Conservation (phyloP, 352 stramenopile species). For the Phytophthora foliorum region DNA sequence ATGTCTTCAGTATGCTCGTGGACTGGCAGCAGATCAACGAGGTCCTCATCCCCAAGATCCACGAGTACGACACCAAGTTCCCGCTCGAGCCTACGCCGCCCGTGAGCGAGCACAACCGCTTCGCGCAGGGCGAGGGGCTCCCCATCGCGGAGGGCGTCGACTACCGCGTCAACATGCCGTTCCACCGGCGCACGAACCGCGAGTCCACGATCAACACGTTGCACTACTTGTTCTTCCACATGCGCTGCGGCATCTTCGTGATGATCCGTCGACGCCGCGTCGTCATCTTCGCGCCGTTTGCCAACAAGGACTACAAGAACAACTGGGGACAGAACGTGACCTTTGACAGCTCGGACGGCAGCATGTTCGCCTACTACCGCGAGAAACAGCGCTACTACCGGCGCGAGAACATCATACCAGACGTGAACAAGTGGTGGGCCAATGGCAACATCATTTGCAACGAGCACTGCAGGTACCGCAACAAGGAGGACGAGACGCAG, state of each 20-base stretch:
- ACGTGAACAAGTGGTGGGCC: slow-evolving; percentile 97
- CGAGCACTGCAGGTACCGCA: slow-evolving; percentile 91
- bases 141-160: slow-evolving; percentile 69
- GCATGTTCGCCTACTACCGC: slow-evolving; percentile 93
- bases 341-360: slow-evolving; percentile 91
- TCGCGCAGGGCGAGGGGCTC: slow-evolving; percentile 61
- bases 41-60: slow-evolving; percentile 83
- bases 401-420: slow-evolving; percentile 82
- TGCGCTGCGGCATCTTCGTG: slow-evolving; percentile 98
- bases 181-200: slow-evolving; percentile 91
- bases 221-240: slow-evolving; percentile 98
- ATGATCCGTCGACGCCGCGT: slow-evolving; percentile 97
- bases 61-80: slow-evolving; percentile 78
- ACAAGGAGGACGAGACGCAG: slow-evolving; percentile 93
- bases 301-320: slow-evolving; percentile 98
- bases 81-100: slow-evolving; percentile 47
- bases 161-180: slow-evolving; percentile 93
- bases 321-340: slow-evolving; percentile 95
- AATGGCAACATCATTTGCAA: slow-evolving; percentile 99
- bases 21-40: slow-evolving; percentile 88
- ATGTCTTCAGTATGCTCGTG: slow-evolving; percentile 94
- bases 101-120: slow-evolving; percentile 69
- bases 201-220: slow-evolving; percentile 96
- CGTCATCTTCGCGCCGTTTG: slow-evolving; percentile 97
- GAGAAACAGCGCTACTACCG: slow-evolving; percentile 87